Evolutionary conservation across 2,329 filamentous ascomycete species (phyloP).

Genomic region (Fragosphaeria purpurea): DNA sequence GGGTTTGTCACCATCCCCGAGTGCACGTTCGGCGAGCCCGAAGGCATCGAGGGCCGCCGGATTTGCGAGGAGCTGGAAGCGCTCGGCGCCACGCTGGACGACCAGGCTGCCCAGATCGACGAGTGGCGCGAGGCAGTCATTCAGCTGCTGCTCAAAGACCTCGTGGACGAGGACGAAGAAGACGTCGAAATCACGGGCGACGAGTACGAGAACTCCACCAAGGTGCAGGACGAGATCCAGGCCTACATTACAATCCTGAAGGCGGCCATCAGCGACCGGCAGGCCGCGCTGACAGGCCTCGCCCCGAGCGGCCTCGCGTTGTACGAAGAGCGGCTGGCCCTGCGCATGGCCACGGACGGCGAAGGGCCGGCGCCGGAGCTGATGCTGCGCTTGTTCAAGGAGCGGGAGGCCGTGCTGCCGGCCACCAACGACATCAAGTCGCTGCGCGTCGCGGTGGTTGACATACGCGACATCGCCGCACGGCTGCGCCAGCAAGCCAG

Average conservation of each 20-base stretch:
- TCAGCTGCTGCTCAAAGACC: slow-evolving; percentile 58
- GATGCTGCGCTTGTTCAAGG: slow-evolving; percentile 39
- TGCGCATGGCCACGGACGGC: slow-evolving; percentile 48
- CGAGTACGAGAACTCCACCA: slow-evolving; percentile 80
- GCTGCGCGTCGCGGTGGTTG: slow-evolving; percentile 58
- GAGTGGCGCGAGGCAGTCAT: slow-evolving; percentile 67
- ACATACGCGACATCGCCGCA: slow-evolving; percentile 52
- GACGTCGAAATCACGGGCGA: slow-evolving; percentile 68
- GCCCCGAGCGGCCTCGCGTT: slow-evolving; percentile 59
- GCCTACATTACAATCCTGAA: slow-evolving; percentile 74
- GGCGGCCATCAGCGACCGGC: slow-evolving; percentile 67
- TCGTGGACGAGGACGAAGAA: slow-evolving; percentile 75
- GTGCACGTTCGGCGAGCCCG: slow-evolving; percentile 39
- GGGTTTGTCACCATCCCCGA: slow-evolving; percentile 54
- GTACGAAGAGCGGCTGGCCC: slow-evolving; percentile 58
- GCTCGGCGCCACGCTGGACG: slow-evolving; percentile 57
- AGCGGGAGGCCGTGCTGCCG: slow-evolving; percentile 39
- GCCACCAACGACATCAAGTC: slow-evolving; percentile 43
- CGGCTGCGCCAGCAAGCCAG: slow-evolving; percentile 47
- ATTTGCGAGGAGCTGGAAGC: slow-evolving; percentile 56
- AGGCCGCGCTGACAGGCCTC: slow-evolving; percentile 65
- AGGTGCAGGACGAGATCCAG: slow-evolving; percentile 79
- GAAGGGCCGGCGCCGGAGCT: slow-evolving; percentile 63
- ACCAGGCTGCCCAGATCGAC: slow-evolving; percentile 60
- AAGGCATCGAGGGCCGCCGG: slow-evolving; percentile 63